Percentiles rank a stretch among this genome's conserved stretches.
These are phyloP conservation scores for Aspergillus jensenii DNA, from an alignment of 2,329 filamentous ascomycete species.

Conservation along the genomic window DNA sequence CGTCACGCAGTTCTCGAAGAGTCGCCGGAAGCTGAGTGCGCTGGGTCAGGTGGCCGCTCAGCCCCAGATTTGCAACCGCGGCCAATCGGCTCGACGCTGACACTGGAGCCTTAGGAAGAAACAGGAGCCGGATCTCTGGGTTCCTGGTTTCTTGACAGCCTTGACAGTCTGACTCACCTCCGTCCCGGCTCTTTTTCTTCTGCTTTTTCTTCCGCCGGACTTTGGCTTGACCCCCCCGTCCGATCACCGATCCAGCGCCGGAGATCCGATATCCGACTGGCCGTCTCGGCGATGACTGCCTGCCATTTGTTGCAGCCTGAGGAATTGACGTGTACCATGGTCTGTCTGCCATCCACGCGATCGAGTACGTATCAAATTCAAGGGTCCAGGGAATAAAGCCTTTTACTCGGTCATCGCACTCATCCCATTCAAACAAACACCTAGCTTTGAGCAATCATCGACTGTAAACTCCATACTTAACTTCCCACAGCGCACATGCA, in stretches of 20 bases:
- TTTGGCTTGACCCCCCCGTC: constrained; percentile 4
- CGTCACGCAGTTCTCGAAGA: constrained; percentile 12
- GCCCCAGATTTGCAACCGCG: constrained; percentile 13
- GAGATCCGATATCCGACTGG: constrained; percentile 9
- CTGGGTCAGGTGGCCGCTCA: constrained; percentile 17
- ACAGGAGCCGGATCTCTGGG: constrained; percentile 15
- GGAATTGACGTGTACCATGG: background rate
- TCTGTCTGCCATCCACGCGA: too few relatives aligned
- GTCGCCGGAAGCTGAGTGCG: constrained; percentile 3
- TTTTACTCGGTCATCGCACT: background rate
- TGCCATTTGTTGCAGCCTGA: constrained; percentile 6
- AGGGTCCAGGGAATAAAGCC: background rate
- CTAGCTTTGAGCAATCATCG: background rate
- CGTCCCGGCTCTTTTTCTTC: constrained; percentile 16
- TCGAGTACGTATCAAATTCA: too few relatives aligned
- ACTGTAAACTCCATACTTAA: background rate
- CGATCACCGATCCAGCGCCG: constrained; percentile 5
- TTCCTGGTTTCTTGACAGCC: constrained; percentile 6
- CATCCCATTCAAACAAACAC: background rate
- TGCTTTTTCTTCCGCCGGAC: constrained; percentile 7
- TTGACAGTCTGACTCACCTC: constrained; percentile 11
- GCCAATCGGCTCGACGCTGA: constrained; percentile 16
- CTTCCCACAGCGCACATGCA: background rate
- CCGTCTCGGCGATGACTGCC: constrained; percentile 12
- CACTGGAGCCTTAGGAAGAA: constrained; percentile 17